phyloP scores from a whole-genome alignment of 1,284 basidiomycete species.

The Moesziomyces aphidis region DNA sequence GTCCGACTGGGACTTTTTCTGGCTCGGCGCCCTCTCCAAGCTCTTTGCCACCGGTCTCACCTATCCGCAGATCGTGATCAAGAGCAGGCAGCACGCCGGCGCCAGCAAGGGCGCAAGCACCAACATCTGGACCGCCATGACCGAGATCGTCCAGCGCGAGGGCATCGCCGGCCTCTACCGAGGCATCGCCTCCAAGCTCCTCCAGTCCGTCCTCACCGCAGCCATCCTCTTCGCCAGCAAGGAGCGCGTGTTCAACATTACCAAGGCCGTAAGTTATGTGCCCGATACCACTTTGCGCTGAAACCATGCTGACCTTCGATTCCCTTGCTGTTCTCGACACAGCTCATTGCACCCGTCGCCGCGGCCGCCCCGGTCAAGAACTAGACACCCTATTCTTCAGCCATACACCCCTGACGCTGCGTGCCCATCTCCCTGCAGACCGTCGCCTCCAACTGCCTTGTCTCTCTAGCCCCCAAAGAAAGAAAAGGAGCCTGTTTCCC shows the following conservation, averaged over 20 bases:
- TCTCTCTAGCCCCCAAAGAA: neutral
- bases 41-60: slow-evolving; percentile 65
- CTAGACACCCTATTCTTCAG: slow-evolving; percentile 1
- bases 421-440: neutral
- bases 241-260: slow-evolving; percentile 62
- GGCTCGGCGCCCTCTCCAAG: slow-evolving; percentile 65
- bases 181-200: slow-evolving; percentile 64
- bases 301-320: neutral
- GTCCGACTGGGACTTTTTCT: slow-evolving; percentile 66
- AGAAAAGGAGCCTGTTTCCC: neutral
- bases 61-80: slow-evolving; percentile 67
- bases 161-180: slow-evolving; percentile 65
- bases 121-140: slow-evolving; percentile 67
- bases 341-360: slow-evolving; percentile 39
- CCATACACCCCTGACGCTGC: neutral
- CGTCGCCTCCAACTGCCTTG: no score
- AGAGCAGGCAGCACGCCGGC: slow-evolving; percentile 65
- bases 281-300: no score
- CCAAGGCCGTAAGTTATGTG: slow-evolving; percentile 37
- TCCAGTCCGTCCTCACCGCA: slow-evolving; percentile 65
- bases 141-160: slow-evolving; percentile 63
- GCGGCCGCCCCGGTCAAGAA: slow-evolving; percentile 35
- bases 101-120: slow-evolving; percentile 50
- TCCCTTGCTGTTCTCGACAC: neutral
- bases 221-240: slow-evolving; percentile 66